phyloP scores from a whole-genome alignment of 345 rosid species.

The Eucalyptus pauciflora region DNA sequence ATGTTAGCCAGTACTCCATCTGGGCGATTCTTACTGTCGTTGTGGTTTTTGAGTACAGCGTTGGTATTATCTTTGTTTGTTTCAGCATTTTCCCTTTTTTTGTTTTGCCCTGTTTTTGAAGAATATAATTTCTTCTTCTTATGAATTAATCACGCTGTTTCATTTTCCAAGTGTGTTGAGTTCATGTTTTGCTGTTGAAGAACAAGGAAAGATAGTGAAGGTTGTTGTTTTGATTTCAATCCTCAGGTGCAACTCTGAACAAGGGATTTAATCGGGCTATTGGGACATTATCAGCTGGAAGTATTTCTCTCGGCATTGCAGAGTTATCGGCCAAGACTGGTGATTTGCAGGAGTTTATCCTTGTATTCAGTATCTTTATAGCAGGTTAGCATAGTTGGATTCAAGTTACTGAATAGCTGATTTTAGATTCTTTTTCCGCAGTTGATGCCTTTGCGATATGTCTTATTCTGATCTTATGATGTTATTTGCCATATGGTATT shows the following conservation, averaged over 20 bases:
- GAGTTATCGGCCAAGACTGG: slow-evolving; percentile 37
- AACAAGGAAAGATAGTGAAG: neutral
- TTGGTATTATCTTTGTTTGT: slow-evolving; percentile 28
- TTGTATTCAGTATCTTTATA: slow-evolving; percentile 51
- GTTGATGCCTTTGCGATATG: neutral
- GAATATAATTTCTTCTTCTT: neutral
- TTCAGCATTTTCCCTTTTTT: neutral
- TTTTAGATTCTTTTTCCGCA: neutral
- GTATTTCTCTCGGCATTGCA: slow-evolving; percentile 69
- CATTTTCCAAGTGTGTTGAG: neutral
- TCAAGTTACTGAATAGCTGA: neutral
- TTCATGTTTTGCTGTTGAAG: neutral
- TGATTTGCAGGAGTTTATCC: slow-evolving; percentile 26
- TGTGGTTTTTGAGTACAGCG: slow-evolving; percentile 77
- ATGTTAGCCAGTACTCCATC: slow-evolving; percentile 44
- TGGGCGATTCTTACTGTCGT: slow-evolving; percentile 90
- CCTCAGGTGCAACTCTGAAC: slow-evolving; percentile 69
- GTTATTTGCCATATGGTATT: neutral
- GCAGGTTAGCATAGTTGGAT: slow-evolving; percentile 37
- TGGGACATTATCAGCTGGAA: slow-evolving; percentile 85
- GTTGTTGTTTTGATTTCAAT: neutral
- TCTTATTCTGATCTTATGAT: neutral
- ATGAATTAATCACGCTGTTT: neutral
- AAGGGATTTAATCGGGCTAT: slow-evolving; percentile 87
- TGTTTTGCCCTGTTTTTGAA: neutral